These are phyloP conservation scores for Aspergillus bridgeri DNA, from an alignment of 495 filamentous ascomycete genomes.

Conservation along the genomic window DNA sequence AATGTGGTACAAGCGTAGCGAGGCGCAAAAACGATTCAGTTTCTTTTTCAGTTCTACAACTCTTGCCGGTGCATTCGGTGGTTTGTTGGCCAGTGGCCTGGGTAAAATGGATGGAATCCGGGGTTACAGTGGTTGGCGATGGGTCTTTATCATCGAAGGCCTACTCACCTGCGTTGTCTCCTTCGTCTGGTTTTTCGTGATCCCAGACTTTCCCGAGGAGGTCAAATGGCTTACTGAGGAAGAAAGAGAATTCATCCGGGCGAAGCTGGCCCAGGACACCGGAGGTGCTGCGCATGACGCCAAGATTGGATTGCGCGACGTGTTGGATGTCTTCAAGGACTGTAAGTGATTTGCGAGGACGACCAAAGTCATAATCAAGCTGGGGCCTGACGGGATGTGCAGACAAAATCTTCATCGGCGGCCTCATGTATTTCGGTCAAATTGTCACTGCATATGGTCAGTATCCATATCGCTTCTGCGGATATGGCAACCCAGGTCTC, in stretches of 20 bases:
- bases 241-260: constrained; percentile 70
- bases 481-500: constrained; percentile 6
- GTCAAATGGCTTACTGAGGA: constrained; percentile 63
- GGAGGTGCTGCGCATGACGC: constrained; percentile 68
- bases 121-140: constrained; percentile 80
- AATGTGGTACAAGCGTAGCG: constrained; percentile 85
- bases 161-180: constrained; percentile 68
- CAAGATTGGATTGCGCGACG: constrained; percentile 59
- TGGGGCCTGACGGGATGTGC: constrained; percentile 15
- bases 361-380: background rate
- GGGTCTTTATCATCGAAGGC: constrained; percentile 76
- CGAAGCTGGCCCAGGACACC: constrained; percentile 72
- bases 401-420: constrained; percentile 70
- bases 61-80: constrained; percentile 83
- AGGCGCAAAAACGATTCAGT: constrained; percentile 84
- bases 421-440: constrained; percentile 79
- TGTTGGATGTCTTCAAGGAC: constrained; percentile 71
- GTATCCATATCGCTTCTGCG: constrained; percentile 16
- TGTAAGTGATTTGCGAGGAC: constrained; percentile 37
- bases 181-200: constrained; percentile 69
- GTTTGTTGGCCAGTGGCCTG: constrained; percentile 77
- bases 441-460: constrained; percentile 82
- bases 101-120: constrained; percentile 66
- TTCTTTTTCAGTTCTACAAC: constrained; percentile 88
- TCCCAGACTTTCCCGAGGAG: constrained; percentile 71